A percentile compares a stretch with the other conserved stretches of the same genome.
phyloP scores from a whole-genome alignment of 2,329 filamentous ascomycete genomes.

The Huntiella decipiens region DNA sequence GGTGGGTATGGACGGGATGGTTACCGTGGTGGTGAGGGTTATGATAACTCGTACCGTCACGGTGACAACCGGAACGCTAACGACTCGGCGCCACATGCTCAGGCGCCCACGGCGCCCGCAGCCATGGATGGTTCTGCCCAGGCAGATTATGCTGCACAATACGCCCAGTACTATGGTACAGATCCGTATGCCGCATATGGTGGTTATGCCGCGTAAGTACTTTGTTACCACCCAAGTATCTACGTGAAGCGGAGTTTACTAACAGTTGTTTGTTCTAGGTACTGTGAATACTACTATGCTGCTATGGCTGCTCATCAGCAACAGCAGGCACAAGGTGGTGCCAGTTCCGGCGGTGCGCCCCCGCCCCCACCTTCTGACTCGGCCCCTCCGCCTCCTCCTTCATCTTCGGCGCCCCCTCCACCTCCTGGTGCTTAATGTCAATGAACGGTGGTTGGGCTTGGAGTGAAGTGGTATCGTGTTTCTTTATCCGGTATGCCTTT shows the following conservation, averaged over 20 bases:
- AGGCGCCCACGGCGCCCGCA: conserved; percentile 16
- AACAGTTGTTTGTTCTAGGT: conserved; percentile 13
- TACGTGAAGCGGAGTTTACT: not conserved
- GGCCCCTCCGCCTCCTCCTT: conserved; percentile 31
- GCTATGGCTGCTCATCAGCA: conserved; percentile 28
- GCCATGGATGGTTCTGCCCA: conserved; percentile 6
- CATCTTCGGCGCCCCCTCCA: conserved; percentile 25
- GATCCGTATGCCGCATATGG: conserved; percentile 87
- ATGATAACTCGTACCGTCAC: conserved; percentile 11
- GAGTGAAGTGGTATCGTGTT: too few species aligned
- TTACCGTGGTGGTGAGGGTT: conserved; percentile 15
- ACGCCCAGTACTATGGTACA: conserved; percentile 61
- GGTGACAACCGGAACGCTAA: conserved; percentile 9
- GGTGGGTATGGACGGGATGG: conserved; percentile 15
- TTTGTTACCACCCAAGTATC: not conserved
- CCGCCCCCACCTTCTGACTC: conserved; percentile 38
- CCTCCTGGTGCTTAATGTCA: conserved; percentile 9
- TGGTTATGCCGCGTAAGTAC: conserved; percentile 55
- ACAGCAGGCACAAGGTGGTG: conserved; percentile 22
- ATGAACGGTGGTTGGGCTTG: too few species aligned
- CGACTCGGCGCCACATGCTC: conserved; percentile 18
- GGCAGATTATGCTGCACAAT: conserved; percentile 57
- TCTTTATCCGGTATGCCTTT: too few species aligned
- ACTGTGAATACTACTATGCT: conserved; percentile 38
- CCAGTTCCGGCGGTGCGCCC: conserved; percentile 36